These are phyloP conservation scores for Xylaria sp. DNA, from an alignment of 2,329 filamentous ascomycete species.

Conservation along the genomic window DNA sequence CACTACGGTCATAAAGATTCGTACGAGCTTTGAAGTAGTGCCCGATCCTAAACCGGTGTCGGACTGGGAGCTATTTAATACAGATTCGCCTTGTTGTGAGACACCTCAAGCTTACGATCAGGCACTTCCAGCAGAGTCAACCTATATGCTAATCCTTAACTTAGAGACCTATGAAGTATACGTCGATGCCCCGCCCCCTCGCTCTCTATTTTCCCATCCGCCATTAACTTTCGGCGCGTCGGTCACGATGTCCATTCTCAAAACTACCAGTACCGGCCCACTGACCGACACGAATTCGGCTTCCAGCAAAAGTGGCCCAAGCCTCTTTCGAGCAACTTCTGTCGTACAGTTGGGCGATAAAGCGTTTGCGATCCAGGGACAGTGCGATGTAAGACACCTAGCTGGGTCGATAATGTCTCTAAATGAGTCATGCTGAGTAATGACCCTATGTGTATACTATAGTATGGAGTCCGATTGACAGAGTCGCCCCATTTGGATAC, in stretches of 20 bases:
- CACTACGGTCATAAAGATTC: too few species aligned
- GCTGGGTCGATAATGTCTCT: neutral
- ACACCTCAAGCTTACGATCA: too few species aligned
- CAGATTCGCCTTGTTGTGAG: too few species aligned
- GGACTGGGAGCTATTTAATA: too few species aligned
- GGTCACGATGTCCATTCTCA: slow-evolving; percentile 9
- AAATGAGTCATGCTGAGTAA: neutral
- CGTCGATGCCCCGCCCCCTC: neutral
- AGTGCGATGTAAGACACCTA: slow-evolving; percentile 17
- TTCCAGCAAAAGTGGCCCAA: slow-evolving; percentile 6
- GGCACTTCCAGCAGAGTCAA: too few species aligned
- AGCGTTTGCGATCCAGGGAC: slow-evolving; percentile 21
- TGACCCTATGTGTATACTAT: neutral
- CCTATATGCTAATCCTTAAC: too few species aligned
- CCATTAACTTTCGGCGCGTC: neutral
- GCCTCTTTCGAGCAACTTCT: slow-evolving; percentile 10
- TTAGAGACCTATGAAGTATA: neutral
- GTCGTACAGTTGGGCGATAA: slow-evolving; percentile 12
- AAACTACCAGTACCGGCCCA: neutral
- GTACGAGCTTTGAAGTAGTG: too few species aligned
- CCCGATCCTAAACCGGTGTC: too few species aligned
- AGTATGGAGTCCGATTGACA: slow-evolving; percentile 23
- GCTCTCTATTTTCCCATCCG: neutral
- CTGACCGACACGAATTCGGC: neutral
- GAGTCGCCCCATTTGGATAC: slow-evolving; percentile 13